Conservation (phyloP, 306 rosid genomes). For the Neltuma alba region DNA sequence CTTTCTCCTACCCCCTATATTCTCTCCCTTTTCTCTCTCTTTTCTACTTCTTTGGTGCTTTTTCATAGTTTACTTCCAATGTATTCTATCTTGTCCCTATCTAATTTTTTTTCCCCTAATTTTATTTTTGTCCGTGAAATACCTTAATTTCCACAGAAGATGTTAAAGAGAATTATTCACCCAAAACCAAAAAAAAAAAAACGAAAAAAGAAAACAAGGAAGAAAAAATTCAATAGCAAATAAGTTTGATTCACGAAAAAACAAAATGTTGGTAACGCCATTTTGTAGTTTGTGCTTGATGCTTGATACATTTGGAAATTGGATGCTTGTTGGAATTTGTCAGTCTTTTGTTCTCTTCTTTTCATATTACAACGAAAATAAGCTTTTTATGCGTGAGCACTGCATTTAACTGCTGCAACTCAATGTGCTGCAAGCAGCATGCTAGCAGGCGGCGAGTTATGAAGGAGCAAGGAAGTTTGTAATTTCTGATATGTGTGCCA, state of each 20-base stretch:
- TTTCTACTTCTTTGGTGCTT: not conserved
- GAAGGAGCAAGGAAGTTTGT: not conserved
- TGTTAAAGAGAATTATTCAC: not conserved
- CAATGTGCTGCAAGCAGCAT: too few species aligned
- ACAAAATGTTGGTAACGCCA: not conserved
- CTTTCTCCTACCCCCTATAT: not conserved
- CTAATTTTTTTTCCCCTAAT: not conserved
- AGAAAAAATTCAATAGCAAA: not conserved
- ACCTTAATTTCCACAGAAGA: not conserved
- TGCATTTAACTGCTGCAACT: too few species aligned
- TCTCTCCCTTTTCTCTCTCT: not conserved
- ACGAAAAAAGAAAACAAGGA: not conserved
- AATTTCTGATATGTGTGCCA: not conserved
- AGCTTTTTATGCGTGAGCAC: not conserved
- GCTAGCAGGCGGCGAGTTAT: too few species aligned
- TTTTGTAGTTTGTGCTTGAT: not conserved
- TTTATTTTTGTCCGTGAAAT: not conserved
- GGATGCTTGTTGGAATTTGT: not conserved
- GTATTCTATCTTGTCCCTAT: not conserved
- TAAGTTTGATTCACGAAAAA: not conserved
- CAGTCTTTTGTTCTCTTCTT: not conserved
- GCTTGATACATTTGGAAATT: not conserved
- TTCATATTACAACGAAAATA: not conserved
- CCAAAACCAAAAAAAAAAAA: too few species aligned
- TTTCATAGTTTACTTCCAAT: not conserved